phyloP scores from a whole-genome alignment of 2,329 filamentous ascomycete genomes.

The Ophiostoma novo-ulmi region DNA sequence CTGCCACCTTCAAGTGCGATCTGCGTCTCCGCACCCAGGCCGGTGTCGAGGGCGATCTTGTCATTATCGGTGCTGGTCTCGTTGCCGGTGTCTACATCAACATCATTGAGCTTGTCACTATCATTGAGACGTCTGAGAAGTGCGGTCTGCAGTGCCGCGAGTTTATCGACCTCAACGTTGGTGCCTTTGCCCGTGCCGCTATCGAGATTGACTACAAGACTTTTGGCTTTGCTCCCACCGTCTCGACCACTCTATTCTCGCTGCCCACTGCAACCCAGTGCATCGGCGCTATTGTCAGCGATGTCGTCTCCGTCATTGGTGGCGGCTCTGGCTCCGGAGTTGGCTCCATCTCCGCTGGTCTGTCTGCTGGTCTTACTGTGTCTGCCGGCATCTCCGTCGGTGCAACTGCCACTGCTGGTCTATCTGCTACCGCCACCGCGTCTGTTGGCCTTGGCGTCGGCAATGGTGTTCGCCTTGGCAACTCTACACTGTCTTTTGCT shows the following conservation, averaged over 20 bases:
- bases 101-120: conserved; percentile 49
- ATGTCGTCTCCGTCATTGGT: neutral
- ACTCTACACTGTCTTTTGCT: conserved; percentile 2
- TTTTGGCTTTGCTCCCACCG: conserved; percentile 38
- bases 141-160: conserved; percentile 38
- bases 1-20: conserved; percentile 44
- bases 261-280: conserved; percentile 38
- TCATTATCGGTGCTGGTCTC: conserved; percentile 39
- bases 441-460: neutral
- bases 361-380: neutral
- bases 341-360: neutral
- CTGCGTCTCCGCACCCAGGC: conserved; percentile 48
- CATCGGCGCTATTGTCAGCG: conserved; percentile 26
- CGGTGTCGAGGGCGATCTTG: conserved; percentile 36
- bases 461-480: neutral
- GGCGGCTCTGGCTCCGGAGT: neutral
- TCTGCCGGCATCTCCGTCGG: neutral
- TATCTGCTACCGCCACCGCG: neutral
- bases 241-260: conserved; percentile 39
- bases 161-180: conserved; percentile 39
- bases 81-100: conserved; percentile 47
- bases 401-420: neutral
- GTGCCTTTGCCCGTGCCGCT: conserved; percentile 35
- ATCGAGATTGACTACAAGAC: conserved; percentile 38
- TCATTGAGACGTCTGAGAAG: conserved; percentile 36